A percentile compares a stretch with the other conserved stretches of the same genome.
Conservation (phyloP, 2,329 filamentous ascomycete species). For the Lasiodiplodia hormozganensis region DNA sequence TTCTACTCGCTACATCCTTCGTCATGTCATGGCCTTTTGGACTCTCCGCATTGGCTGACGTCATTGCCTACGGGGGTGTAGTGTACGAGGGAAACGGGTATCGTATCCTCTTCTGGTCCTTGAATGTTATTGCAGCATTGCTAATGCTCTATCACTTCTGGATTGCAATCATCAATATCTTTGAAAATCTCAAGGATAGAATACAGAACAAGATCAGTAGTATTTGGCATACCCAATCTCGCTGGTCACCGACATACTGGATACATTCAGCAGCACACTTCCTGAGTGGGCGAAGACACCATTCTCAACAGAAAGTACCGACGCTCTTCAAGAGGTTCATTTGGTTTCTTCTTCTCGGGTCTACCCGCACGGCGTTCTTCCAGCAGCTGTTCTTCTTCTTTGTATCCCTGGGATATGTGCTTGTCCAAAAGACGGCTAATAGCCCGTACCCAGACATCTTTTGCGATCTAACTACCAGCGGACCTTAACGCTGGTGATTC, state of each 20-base stretch:
- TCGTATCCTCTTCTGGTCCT: neutral
- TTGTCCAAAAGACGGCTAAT: neutral
- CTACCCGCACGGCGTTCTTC: neutral
- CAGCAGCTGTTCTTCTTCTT: neutral
- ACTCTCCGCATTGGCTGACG: neutral
- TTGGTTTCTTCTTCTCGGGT: neutral
- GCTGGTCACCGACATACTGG: neutral
- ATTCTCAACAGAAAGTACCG: neutral
- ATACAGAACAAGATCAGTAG: neutral
- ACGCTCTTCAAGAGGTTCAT: neutral
- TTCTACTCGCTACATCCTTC: constrained; percentile 40
- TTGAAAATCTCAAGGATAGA: neutral
- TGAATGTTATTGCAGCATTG: neutral
- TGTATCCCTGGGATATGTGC: neutral
- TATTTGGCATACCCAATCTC: neutral
- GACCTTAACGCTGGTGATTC: neutral
- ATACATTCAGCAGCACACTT: neutral
- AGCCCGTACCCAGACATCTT: neutral
- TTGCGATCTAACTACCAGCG: neutral
- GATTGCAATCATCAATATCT: constrained; percentile 15
- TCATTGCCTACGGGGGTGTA: neutral
- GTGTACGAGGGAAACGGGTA: neutral
- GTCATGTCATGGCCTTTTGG: constrained; percentile 35
- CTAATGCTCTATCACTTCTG: constrained; percentile 19
- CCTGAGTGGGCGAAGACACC: neutral